Base-by-base conservation (phyloP, 768 basidiomycete species). In the Rhodotorula sphaerocarpa region DNA sequence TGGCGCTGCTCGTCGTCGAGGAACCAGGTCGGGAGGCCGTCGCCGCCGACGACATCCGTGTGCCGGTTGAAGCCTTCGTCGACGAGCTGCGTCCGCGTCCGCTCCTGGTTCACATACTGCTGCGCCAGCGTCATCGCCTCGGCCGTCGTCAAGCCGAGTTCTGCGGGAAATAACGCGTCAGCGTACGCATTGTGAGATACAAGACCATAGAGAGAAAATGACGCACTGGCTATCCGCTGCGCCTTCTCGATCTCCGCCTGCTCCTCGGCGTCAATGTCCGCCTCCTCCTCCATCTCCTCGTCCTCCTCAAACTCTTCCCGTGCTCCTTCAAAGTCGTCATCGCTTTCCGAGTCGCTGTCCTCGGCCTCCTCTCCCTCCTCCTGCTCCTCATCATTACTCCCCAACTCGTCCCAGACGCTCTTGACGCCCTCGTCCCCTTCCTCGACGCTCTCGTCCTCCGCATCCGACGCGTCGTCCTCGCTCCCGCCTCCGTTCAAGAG, bases 11-110 rank as follows among this genome's bases (percentile, higher is more conserved):
- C 95, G 69, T 99, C 95, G 69, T 99, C 95, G 39, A 97, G 79
- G 80, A 99, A 97, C 95, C 95, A 99, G 0, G 84, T 76, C 9
- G 95, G 95, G 16, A 97, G 82, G 21, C 80, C 89, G 53, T 97
- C 95, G 76, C 90, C 93, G 59, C 87, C 82, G n/a, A 61, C 45
- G 10, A 48, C 31, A 44, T 61, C 60, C 3, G 92, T 88, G 75
- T 91, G 87, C 16, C 90, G 87, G 76, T 86, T 90, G 80, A 97
- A 99, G 18, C 95, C 95, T 50, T 95, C 86, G 70, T 97, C 90
- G 72, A 97, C 82, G 30, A 99, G 80, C 33, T 89, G 82, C 9
- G 89, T 89, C 72, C 84, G 85, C 1, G 90, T 96, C 68, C 80
- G 90, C 77, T 88, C 79, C 36, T 89, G 85, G 75, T 97, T 97